Evolutionary conservation across 2,329 filamentous ascomycete genomes (phyloP).

Genomic region (Talaromyces sp.): DNA sequence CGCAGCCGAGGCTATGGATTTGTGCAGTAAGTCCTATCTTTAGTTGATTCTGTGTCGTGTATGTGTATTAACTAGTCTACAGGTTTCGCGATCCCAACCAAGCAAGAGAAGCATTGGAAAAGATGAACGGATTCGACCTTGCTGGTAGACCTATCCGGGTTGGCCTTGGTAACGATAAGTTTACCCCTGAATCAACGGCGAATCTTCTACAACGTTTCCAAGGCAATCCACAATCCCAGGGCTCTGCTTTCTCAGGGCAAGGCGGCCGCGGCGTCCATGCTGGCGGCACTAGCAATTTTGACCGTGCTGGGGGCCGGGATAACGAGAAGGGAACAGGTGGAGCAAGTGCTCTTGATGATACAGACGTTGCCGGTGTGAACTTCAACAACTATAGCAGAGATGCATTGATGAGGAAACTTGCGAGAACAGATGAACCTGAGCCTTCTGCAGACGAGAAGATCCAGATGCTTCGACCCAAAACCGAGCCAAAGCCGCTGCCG

Average conservation of each 20-base stretch:
- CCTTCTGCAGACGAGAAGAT: slow-evolving; percentile 58
- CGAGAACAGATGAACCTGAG: slow-evolving; percentile 81
- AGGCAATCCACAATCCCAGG: slow-evolving; percentile 66
- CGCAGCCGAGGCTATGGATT: slow-evolving; percentile 95
- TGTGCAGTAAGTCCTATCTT: slow-evolving; percentile 71
- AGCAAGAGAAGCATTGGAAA: slow-evolving; percentile 90
- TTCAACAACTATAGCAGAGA: slow-evolving; percentile 99
- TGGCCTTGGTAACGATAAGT: slow-evolving; percentile 99
- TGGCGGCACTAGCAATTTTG: slow-evolving; percentile 70
- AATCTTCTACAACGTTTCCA: slow-evolving; percentile 89
- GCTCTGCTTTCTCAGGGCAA: slow-evolving; percentile 84
- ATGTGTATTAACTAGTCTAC: slow-evolving; percentile 21
- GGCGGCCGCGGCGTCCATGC: slow-evolving; percentile 81
- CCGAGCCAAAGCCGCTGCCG: slow-evolving; percentile 70
- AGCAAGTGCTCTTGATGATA: slow-evolving; percentile 93
- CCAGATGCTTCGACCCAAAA: slow-evolving; percentile 71
- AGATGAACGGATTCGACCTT: slow-evolving; percentile 99
- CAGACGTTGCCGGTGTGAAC: slow-evolving; percentile 95
- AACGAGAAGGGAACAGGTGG: slow-evolving; percentile 82
- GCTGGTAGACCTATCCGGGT: slow-evolving; percentile 96
- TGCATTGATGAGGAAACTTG: slow-evolving; percentile 97
- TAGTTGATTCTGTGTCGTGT: slow-evolving; percentile 18
- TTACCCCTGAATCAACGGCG: slow-evolving; percentile 93
- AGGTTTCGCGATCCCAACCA: slow-evolving; percentile 87
- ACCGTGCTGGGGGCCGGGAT: slow-evolving; percentile 82